Base-by-base conservation (phyloP, 441 rosid genomes). In the Hura crepitans region DNA sequence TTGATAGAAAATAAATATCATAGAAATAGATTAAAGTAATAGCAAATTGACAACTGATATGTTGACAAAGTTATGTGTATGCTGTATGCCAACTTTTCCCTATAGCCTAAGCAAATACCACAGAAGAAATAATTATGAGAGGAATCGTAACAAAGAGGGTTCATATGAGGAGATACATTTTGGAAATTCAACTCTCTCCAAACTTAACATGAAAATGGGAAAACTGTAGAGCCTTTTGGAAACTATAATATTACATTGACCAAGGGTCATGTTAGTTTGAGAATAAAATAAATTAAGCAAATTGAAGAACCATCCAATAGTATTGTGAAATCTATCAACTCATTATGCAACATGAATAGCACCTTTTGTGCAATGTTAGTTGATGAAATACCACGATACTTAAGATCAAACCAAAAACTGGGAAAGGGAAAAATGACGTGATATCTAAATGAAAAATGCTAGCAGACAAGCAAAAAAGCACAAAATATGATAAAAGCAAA, bases 271-370 rank as follows among this genome's bases (percentile, higher is more conserved):
- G 28, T 30, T 2, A 47, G 18, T 46, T 46, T 66, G 28, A 18
- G 28, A 65, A 30, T 18, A 49, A n/a, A 62, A 65, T 28, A 49
- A 47, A 65, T 33, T 30, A 65, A 17, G 56, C 39, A 47, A 30
- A 11, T 65, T 65, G 22, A 30, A 65, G 57, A 23, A 28, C 15
- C 58, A 65, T 59, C n/a, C 25, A 30, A 58, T 17, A 5, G 39
- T 30, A 37, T 18, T 35, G 4, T 59, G 43, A 27, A 30, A 64
- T 27, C 54, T 63, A 45, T 46, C 22, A 27, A 64, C 17, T 65
- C 56, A 28, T 9, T 37, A 66, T 6, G 11, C 20, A 20, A 47
- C 42, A 64, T 64, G 68, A 43, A 5, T 25, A 1, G 14, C 30
- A 22, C 23, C 5, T 62, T 27, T 43, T 7, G 23, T 23, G 30